Conservation (phyloP, 2,329 filamentous ascomycete genomes). For the Pestalotiopsis sp. region DNA sequence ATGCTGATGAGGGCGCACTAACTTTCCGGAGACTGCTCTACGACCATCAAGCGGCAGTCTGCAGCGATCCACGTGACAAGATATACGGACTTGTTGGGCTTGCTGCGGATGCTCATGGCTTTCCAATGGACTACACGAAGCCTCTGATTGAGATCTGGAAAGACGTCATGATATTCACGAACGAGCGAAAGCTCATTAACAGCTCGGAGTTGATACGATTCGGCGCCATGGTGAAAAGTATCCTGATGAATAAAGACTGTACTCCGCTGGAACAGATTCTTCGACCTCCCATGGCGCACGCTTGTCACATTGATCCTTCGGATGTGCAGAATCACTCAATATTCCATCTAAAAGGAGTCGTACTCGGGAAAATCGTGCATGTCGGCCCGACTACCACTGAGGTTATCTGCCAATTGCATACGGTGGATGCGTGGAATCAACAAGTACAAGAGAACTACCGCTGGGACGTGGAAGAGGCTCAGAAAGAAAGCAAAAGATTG, state of each 20-base stretch:
- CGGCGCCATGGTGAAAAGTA: conserved; percentile 13
- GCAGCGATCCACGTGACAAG: conserved; percentile 32
- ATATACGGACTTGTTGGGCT: conserved; percentile 33
- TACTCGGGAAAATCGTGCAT: conserved; percentile 13
- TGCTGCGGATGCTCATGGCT: conserved; percentile 25
- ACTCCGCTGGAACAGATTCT: conserved; percentile 11
- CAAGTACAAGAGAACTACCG: conserved; percentile 12
- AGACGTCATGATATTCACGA: conserved; percentile 29
- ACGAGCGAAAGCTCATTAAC: conserved; percentile 2
- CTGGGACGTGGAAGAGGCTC: conserved; percentile 4
- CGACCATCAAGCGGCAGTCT: conserved; percentile 25
- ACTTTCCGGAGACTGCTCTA: conserved; percentile 25
- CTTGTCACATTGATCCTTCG: neutral
- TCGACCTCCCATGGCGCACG: conserved; percentile 1
- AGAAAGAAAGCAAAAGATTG: conserved; percentile 11
- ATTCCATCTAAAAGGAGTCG: conserved; percentile 4
- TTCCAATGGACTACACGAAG: conserved; percentile 31
- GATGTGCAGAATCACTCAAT: neutral
- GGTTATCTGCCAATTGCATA: neutral
- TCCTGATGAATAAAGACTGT: conserved; percentile 9
- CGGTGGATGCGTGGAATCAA: conserved; percentile 12
- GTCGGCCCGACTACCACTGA: conserved; percentile 12
- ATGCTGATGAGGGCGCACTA: conserved; percentile 17
- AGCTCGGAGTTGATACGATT: conserved; percentile 12
- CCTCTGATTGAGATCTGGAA: conserved; percentile 28